Base-by-base conservation (phyloP, 164 flowering plant genomes). In the Amborella trichopoda region DNA sequence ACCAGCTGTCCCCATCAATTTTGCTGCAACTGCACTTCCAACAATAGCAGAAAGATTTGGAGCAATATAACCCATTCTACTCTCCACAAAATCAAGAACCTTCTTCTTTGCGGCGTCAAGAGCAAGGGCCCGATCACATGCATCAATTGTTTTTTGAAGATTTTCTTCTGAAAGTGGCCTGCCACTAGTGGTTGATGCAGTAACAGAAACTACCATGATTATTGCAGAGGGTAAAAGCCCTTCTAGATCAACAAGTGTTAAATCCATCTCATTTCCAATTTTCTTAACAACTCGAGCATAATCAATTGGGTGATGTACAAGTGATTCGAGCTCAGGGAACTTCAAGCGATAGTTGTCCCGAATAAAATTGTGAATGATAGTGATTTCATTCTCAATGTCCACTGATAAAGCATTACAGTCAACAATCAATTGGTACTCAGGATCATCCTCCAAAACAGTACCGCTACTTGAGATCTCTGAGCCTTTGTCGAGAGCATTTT, bases 1-100 rank as follows among this genome's bases (percentile, higher is more conserved):
- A 52, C 98, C 94, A 54, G 98, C 98, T 32, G 94, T 86, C n/a
- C 94, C 96, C 91, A 86, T 86, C 18, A 90, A 74, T 60, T 90
- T 90, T 17, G 98, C 98, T 5, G 96, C 98, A 69, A 90, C 98
- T 40, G 94, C 94, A 75, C 83, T 90, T 24, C 98, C 98, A 66
- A 81, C 94, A 37, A 90, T 78, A 38, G 91, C 78, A 56, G 98
- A 90, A 49, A 90, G 81, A 65, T 90, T 90, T 3, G 98, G 98
- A 9, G 98, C 95, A 63, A 90, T 86, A 33, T 80, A 78, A 3
- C 94, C 93, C 98, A 90, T 86, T 63, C 94, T 74, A 62, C 80
- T 81, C 69, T 90, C 96, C 1, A 90, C 94, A 63, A 86, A 90
- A 53, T 81, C 96, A 54, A 90, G 84, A 10, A 86, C 98, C 60